Base-by-base conservation (phyloP, 768 basidiomycete genomes). In the Tubosaeta brunneosetosa region DNA sequence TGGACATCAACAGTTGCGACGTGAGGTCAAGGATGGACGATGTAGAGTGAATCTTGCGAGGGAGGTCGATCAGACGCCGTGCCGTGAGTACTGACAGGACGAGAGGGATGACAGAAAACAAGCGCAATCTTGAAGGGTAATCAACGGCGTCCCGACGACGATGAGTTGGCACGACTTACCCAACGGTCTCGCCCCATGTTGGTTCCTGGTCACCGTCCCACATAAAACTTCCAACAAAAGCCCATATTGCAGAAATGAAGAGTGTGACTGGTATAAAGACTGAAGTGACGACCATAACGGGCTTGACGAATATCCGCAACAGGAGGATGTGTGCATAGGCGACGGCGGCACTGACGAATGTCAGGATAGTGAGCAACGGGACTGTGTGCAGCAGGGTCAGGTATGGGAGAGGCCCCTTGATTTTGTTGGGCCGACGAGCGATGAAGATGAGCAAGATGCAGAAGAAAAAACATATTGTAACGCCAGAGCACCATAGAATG, bases 131-230 rank as follows among this genome's bases (percentile, higher is more conserved):
- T 47, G 17, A 16, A 38, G 37, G 44, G 55, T 64, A 25, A 64
- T 27, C 14, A 13, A 25, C 29, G n/a, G 44, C 52, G 33, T 9
- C n/a, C 44, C 33, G 49, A 53, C 22, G 49, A 34, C 29, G 13
- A 40, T 10, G 5, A 25, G 49, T 32, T 38, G 36, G 16, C 42
- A 40, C 14, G 13, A 72, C 85, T 70, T 60, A 88, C 87, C 88
- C 88, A 43, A 83, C 76, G 22, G 85, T 87, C 71, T 90, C 87
- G 46, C 88, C 86, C 89, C 88, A 91, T 11, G 87, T 88, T 34
- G 83, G 83, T 51, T 80, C 81, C 38, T 66, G 65, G 50, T 70
- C 64, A n/a, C 62, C 66, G 49, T 77, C 77, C 74, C 78, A 81
- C 72, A 81, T 75, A 58, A 91, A 91, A 63, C 86, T 88, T 29